phyloP scores from a whole-genome alignment of 257 asterid species.

The Solanum chiquidenum region DNA sequence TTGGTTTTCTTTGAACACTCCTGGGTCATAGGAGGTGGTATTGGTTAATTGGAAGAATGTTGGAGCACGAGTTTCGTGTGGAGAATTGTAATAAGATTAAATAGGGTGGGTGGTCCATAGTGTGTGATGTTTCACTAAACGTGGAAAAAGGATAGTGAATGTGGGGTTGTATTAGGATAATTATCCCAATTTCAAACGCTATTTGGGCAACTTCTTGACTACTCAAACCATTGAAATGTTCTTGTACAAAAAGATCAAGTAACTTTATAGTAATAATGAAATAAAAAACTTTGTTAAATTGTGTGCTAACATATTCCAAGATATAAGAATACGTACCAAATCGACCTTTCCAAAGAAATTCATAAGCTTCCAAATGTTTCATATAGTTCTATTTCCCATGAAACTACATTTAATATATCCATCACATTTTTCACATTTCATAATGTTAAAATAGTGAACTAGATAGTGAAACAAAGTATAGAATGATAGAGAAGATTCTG shows the following conservation, averaged over 20 bases:
- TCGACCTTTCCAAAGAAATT: not conserved
- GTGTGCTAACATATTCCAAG: not conserved
- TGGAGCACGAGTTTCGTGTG: not conserved
- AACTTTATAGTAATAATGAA: not conserved
- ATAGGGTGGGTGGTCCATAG: not conserved
- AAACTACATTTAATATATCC: not conserved
- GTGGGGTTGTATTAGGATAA: not conserved
- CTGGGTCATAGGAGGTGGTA: not conserved
- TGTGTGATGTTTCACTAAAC: not conserved
- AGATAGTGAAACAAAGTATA: no score
- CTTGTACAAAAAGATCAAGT: not conserved
- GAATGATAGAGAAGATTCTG: no score
- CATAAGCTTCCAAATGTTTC: not conserved
- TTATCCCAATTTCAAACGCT: not conserved
- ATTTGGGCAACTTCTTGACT: not conserved
- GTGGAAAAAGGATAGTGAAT: not conserved
- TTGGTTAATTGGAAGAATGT: not conserved
- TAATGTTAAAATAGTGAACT: no score
- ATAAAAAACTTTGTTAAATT: not conserved
- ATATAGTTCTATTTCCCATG: no score
- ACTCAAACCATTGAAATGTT: not conserved
- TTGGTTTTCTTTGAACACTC: not conserved
- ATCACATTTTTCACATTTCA: not conserved
- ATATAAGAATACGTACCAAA: not conserved
- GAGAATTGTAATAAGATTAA: not conserved